Base-by-base conservation (phyloP, 192 early-diverging fungal species). In the Coemansia sp. region DNA sequence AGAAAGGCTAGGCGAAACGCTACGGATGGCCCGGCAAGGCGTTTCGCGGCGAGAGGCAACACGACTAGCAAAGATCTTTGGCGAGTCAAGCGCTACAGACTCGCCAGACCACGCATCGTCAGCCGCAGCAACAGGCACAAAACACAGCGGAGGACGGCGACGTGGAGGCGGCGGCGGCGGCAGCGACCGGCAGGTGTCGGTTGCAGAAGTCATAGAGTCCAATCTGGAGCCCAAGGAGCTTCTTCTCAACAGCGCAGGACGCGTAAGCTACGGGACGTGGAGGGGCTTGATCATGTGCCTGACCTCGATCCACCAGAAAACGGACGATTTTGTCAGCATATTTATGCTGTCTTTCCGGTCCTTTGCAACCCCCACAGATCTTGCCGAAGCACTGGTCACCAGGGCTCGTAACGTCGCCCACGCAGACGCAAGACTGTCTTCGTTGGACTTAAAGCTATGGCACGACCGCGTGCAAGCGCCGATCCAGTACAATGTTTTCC, bases 301-400 rank as follows among this genome's bases (percentile, higher is more conserved):
- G 58, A 74, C 67, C 63, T 85, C 77, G 89, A 91, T 63, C 35
- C 56, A 60, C 31, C 69, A 61, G 5, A 66, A 68, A 16, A 59
- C 58, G 2, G 63, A 86, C 3, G 67, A 84, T 7, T 95, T 88
- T 64, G 82, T 81, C 0, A 70, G 65, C 23, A 84, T 90, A 0
- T 98, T 98, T 68, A 86, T 96, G 43, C 81, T 94, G 26, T 90
- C 93, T 0, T 98, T 95, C 74, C 89, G 93, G 5, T 74, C 90
- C 2, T 97, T 97, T 66, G 90, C 89, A 21, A 85, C 79, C 10
- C 87, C 94, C 7, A 61, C 30, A 0, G 87, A 88, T 21, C 81
- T 97, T 37, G 74, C 92, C 7, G 67, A 76, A 3, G 71, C 88
- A 5, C 72, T 98, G 21, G 81, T 82, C 4, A 58, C 79, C 7